Evolutionary conservation across 768 basidiomycete species (phyloP), one percentile per base, ranked within the genome.

Genomic region (Russula virescens): DNA sequence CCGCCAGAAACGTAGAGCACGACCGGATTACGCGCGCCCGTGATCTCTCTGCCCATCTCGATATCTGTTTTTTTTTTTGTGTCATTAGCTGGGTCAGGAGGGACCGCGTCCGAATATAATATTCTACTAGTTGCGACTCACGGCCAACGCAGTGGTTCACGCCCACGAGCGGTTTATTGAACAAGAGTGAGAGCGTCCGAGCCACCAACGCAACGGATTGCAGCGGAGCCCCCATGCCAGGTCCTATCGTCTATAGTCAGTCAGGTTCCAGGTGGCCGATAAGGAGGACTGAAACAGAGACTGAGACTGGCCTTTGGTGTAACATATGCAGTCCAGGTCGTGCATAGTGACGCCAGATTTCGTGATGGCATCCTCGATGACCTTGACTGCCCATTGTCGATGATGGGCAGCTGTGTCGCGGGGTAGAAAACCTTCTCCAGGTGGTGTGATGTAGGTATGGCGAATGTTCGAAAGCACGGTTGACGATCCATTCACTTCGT

Each of bases 61-160:
- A 99, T 99, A 73, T 99, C 97, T 98, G 71, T 28, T 5, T 18
- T 38, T 38, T 38, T 35, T 35, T 16, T 28, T 47, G 0, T 10
- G 43, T 31, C 45, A 43, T 66, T 34, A n/a, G n/a, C n/a, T 6
- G 19, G 35, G 42, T 48, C 34, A 55, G 21, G 26, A 11, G 23
- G 9, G 21, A 28, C 25, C 10, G 25, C 6, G 52, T 43, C 42
- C 10, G 21, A 2, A 42, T 54, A 59, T 23, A 18, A 53, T 35
- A 25, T n/a, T 23, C 1, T n/a, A 40, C 25, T 49, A 6, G 38
- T 49, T n/a, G 18, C 55, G 25, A 51, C 92, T 75, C 71, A 98
- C 97, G 97, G 53, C 97, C 97, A 35, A 99, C 87, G 69, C 97
- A 99, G 74, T 99, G 97, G 73, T 99, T 99, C n/a, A 98, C 97